Conservation (phyloP, 768 basidiomycete species). For the Tulasnella sp. region DNA sequence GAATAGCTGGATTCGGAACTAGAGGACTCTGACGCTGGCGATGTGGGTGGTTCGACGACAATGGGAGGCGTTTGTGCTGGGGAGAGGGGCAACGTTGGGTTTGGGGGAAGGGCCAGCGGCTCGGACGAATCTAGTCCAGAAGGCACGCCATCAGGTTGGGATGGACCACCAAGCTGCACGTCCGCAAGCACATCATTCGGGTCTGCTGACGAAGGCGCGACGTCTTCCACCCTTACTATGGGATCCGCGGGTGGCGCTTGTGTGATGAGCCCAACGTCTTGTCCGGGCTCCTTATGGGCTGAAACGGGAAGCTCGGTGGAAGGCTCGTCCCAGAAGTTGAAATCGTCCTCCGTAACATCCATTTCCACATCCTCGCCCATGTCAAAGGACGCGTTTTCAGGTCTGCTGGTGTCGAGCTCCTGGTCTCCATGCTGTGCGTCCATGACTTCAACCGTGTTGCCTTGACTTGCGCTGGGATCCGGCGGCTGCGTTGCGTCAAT, state of each 20-base stretch:
- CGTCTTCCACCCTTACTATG: not conserved
- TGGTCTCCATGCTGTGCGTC: not conserved
- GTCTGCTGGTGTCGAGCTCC: not conserved
- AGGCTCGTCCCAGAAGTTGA: conserved; percentile 67
- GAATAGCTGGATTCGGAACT: not conserved
- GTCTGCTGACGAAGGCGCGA: not conserved
- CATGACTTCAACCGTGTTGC: not conserved
- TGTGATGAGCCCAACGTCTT: not conserved
- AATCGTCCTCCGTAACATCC: conserved; percentile 74
- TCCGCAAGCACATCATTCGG: not conserved
- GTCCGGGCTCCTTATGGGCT: not conserved
- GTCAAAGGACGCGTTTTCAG: conserved; percentile 26
- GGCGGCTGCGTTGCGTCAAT: not conserved
- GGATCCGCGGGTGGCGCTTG: not conserved
- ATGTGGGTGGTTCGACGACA: conserved; percentile 1
- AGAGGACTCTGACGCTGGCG: not conserved
- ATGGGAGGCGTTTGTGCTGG: conserved; percentile 7
- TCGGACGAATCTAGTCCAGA: not conserved
- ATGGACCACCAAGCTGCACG: not conserved
- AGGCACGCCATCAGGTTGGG: not conserved
- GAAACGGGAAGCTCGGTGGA: not conserved
- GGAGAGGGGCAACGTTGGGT: conserved; percentile 13
- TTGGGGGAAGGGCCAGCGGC: not conserved
- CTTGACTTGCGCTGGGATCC: not conserved
- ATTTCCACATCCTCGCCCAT: conserved; percentile 26